A percentile compares a stretch with the other conserved stretches of the same genome.
phyloP scores from a whole-genome alignment of 1,139 yeast species.

The Suhomyces bolitotheri region DNA sequence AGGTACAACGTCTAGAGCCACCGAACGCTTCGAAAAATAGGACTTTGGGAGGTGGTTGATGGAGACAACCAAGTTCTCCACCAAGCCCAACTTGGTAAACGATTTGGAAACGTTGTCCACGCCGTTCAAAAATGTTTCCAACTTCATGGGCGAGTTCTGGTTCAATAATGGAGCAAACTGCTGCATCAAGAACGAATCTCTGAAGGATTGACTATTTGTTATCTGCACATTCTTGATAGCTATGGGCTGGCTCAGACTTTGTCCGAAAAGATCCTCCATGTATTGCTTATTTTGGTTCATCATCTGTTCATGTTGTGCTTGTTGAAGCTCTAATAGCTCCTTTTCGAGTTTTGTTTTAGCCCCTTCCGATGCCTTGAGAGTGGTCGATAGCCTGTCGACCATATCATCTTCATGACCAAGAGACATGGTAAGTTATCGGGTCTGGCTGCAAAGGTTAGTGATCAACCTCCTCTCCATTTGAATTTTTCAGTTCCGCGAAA shows the following conservation, averaged over 20 bases:
- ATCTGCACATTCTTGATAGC: slow-evolving; percentile 51
- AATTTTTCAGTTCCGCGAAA: background rate
- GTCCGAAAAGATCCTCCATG: slow-evolving; percentile 43
- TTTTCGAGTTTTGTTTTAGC: slow-evolving; percentile 28
- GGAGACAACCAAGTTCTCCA: slow-evolving; percentile 44
- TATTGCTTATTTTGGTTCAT: slow-evolving; percentile 41
- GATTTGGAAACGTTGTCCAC: slow-evolving; percentile 47
- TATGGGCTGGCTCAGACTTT: slow-evolving; percentile 47
- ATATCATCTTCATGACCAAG: slow-evolving; percentile 30
- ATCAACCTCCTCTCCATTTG: no score
- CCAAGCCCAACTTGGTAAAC: slow-evolving; percentile 44
- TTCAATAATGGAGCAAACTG: slow-evolving; percentile 58
- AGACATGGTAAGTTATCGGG: slow-evolving; percentile 19
- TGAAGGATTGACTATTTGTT: slow-evolving; percentile 52
- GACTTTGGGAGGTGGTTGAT: slow-evolving; percentile 37
- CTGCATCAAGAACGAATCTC: slow-evolving; percentile 50
- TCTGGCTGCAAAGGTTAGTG: background rate
- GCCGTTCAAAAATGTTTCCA: slow-evolving; percentile 36
- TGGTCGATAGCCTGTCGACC: slow-evolving; percentile 27
- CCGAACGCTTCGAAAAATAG: slow-evolving; percentile 18
- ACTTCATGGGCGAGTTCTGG: slow-evolving; percentile 28
- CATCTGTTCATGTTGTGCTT: slow-evolving; percentile 35
- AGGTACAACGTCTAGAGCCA: slow-evolving; percentile 51
- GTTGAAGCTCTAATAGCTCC: slow-evolving; percentile 28
- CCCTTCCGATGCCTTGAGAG: slow-evolving; percentile 9